phyloP scores from a whole-genome alignment of 108 stramenopile species.

The Fistulifera pelliculosa region DNA sequence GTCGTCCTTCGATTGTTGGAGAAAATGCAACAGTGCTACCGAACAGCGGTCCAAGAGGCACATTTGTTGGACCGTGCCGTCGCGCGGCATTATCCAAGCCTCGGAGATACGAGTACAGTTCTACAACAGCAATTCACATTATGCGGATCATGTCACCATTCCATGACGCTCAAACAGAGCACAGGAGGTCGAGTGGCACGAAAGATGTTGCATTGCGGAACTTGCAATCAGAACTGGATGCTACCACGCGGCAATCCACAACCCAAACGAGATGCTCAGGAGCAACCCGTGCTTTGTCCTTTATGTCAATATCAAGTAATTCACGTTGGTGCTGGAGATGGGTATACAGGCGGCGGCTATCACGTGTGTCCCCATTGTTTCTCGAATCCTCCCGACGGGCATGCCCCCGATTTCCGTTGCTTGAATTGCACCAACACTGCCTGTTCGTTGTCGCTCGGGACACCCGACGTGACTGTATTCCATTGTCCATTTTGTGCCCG shows the following conservation, averaged over 20 bases:
- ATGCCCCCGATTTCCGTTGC: constrained; percentile 70
- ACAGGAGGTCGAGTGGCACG: constrained; percentile 16
- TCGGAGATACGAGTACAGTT: constrained; percentile 37
- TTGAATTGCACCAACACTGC: constrained; percentile 65
- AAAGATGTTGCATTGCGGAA: constrained; percentile 59
- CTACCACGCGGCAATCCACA: constrained; percentile 44
- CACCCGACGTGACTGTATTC: constrained; percentile 54
- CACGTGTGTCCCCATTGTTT: constrained; percentile 74
- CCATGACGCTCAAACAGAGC: constrained; percentile 46
- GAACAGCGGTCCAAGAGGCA: constrained; percentile 59
- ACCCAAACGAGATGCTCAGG: constrained; percentile 39
- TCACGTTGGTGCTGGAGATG: constrained; percentile 33
- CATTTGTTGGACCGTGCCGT: constrained; percentile 80
- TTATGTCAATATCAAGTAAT: constrained; percentile 79
- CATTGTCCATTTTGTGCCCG: constrained; percentile 68
- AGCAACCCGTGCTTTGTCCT: constrained; percentile 54
- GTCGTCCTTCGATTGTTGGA: constrained; percentile 57
- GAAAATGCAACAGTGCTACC: constrained; percentile 75
- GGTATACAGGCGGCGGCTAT: constrained; percentile 57
- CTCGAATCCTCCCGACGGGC: constrained; percentile 54
- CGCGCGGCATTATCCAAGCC: constrained; percentile 49
- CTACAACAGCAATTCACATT: constrained; percentile 42
- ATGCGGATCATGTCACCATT: constrained; percentile 58
- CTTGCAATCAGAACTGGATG: constrained; percentile 45
- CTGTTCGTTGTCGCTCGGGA: constrained; percentile 59